Evolutionary conservation across 225 moss, liverwort and hornwort genomes (phyloP).

Genomic region (Anthoceros angustus): DNA sequence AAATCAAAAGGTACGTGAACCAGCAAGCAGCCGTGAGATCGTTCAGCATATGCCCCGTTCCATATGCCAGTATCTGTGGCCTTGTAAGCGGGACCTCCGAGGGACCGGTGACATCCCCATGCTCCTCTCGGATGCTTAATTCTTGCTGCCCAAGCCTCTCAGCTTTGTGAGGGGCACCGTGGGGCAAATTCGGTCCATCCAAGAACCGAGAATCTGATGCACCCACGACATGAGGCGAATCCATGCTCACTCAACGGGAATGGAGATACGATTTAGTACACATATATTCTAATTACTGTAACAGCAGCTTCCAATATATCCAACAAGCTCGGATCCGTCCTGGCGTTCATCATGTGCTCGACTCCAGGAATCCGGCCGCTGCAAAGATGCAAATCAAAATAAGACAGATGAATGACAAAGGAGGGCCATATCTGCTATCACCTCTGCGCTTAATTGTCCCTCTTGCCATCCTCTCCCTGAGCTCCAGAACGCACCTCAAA

Average conservation of each 20-base stretch:
- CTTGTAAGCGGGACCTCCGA: conserved; percentile 35
- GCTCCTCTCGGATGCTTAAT: not conserved
- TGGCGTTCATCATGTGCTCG: too few species aligned
- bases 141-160: not conserved
- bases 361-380: too few species aligned
- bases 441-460: too few species aligned
- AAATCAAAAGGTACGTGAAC: conserved; percentile 97
- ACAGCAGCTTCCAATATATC: too few species aligned
- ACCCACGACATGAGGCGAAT: not conserved
- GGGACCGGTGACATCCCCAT: conserved; percentile 19
- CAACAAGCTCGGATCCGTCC: too few species aligned
- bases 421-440: too few species aligned
- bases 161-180: not conserved
- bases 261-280: too few species aligned
- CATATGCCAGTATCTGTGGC: conserved; percentile 48
- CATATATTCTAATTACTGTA: too few species aligned
- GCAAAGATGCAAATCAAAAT: too few species aligned
- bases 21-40: conserved; percentile 97
- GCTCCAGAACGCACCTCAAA: too few species aligned
- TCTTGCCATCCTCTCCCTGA: too few species aligned
- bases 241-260: not conserved
- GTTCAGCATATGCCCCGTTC: conserved; percentile 93
- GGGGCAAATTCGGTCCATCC: not conserved
- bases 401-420: too few species aligned
- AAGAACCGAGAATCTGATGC: not conserved